phyloP scores from a whole-genome alignment of 2,329 filamentous ascomycete genomes.

The Fusarium succisae region DNA sequence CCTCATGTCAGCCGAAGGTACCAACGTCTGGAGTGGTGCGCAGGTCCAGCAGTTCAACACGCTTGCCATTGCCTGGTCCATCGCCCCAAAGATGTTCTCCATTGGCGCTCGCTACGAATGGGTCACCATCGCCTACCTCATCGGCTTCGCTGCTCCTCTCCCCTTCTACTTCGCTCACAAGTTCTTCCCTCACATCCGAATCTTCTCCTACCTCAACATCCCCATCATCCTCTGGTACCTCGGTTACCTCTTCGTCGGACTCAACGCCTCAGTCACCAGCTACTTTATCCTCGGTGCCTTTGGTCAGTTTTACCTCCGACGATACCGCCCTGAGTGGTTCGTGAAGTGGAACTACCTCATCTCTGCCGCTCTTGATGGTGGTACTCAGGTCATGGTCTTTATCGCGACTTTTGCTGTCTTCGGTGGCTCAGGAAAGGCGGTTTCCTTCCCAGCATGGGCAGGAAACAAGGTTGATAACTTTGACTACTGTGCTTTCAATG shows the following conservation, averaged over 20 bases:
- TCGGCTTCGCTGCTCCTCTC: conserved; percentile 50
- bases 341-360: conserved; percentile 63
- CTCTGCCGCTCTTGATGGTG: conserved; percentile 62
- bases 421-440: conserved; percentile 55
- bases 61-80: conserved; percentile 58
- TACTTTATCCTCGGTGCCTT: conserved; percentile 61
- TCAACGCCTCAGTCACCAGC: conserved; percentile 60
- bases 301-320: conserved; percentile 61
- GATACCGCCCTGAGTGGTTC: conserved; percentile 61
- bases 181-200: conserved; percentile 53
- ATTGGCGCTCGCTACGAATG: conserved; percentile 12
- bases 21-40: conserved; percentile 62
- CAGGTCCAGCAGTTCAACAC: conserved; percentile 60
- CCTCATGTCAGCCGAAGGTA: conserved; percentile 57
- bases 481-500: conserved; percentile 8
- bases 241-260: conserved; percentile 42
- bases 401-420: conserved; percentile 66
- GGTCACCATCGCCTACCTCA: conserved; percentile 43
- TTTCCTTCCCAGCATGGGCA: conserved; percentile 62
- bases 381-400: conserved; percentile 57
- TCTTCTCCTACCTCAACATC: conserved; percentile 58
- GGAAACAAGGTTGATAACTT: conserved; percentile 54
- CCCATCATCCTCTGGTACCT: conserved; percentile 52
- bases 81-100: conserved; percentile 52
- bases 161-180: conserved; percentile 7